Evolutionary conservation across 208 protist genomes (phyloP).

Genomic region (Leishmania guyanensis): DNA sequence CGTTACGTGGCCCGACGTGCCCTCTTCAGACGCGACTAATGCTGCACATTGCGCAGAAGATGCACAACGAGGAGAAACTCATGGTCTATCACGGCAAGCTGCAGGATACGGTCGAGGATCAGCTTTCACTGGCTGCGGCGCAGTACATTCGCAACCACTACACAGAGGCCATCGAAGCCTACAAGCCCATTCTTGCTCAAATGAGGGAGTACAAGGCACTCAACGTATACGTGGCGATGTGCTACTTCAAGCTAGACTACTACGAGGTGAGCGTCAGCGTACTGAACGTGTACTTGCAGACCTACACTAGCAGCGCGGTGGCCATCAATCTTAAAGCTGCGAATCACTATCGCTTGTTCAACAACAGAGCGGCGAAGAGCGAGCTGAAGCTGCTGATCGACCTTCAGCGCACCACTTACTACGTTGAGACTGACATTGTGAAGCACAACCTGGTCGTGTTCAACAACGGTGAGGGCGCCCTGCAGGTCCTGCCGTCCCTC

Average conservation of each 20-base stretch:
- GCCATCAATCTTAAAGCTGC: slow-evolving; percentile 98
- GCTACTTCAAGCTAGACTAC: slow-evolving; percentile 99
- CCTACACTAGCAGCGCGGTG: slow-evolving; percentile 91
- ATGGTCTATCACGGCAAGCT: slow-evolving; percentile 94
- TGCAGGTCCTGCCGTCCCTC: slow-evolving; percentile 94
- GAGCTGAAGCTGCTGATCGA: slow-evolving; percentile 93
- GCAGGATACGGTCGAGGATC: slow-evolving; percentile 89
- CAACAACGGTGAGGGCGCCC: slow-evolving; percentile 94
- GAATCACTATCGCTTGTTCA: slow-evolving; percentile 95
- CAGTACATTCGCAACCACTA: slow-evolving; percentile 96
- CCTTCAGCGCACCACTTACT: slow-evolving; percentile 87
- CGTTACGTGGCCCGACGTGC: slow-evolving; percentile 75
- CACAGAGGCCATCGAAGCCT: slow-evolving; percentile 97
- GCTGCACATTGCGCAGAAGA: slow-evolving; percentile 95
- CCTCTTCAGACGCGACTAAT: slow-evolving; percentile 93
- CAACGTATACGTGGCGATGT: slow-evolving; percentile 97
- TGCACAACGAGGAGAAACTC: slow-evolving; percentile 92
- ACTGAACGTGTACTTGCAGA: slow-evolving; percentile 90
- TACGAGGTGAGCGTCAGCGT: slow-evolving; percentile 95
- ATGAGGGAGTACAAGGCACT: slow-evolving; percentile 93
- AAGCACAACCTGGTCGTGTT: slow-evolving; percentile 98
- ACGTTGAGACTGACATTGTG: slow-evolving; percentile 93
- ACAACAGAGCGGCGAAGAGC: slow-evolving; percentile 92
- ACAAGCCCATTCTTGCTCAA: slow-evolving; percentile 96
- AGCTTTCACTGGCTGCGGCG: slow-evolving; percentile 94